Percentiles rank a stretch among this genome's conserved stretches.
phyloP scores from a whole-genome alignment of 208 protist species.

The Kentomonas sorsogonicus region DNA sequence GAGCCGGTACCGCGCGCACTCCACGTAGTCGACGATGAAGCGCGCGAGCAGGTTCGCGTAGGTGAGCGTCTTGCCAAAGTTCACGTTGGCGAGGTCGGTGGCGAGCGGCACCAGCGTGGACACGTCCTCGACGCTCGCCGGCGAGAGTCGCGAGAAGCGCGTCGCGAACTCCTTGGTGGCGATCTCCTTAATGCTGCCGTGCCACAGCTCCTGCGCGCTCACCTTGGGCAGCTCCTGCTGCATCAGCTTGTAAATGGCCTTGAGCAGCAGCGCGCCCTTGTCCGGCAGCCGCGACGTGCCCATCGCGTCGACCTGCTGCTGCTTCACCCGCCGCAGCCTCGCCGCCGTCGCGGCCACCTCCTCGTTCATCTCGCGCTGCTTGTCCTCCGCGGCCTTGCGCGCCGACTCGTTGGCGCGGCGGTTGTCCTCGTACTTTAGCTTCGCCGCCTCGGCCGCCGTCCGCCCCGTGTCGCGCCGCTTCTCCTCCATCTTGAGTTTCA shows the following conservation, averaged over 20 bases:
- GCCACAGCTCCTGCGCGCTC: constrained; percentile 34
- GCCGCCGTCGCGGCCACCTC: constrained; percentile 15
- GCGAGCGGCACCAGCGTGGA: constrained; percentile 22
- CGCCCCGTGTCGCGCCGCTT: constrained; percentile 4
- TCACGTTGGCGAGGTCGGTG: constrained; percentile 33
- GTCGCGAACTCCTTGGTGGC: constrained; percentile 39
- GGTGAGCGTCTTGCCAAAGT: constrained; percentile 28
- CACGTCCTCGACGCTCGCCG: constrained; percentile 31
- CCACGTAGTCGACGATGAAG: constrained; percentile 39
- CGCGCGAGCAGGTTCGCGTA: constrained; percentile 37
- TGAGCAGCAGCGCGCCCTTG: constrained; percentile 42
- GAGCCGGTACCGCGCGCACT: constrained; percentile 18
- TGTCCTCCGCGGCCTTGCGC: constrained; percentile 21
- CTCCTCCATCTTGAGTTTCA: constrained; percentile 13
- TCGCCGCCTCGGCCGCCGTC: not conserved
- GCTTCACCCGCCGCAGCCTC: constrained; percentile 25
- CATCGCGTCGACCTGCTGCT: constrained; percentile 30
- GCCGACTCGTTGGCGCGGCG: constrained; percentile 10
- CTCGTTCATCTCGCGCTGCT: constrained; percentile 3
- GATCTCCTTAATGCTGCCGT: constrained; percentile 21
- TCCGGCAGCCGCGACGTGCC: constrained; percentile 18
- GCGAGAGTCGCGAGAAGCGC: constrained; percentile 26
- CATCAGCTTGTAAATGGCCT: constrained; percentile 35
- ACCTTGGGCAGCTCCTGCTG: constrained; percentile 35
- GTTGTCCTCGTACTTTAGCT: constrained; percentile 9